Conservation (phyloP, 2,329 filamentous ascomycete genomes). For the Penicillium polonicum region DNA sequence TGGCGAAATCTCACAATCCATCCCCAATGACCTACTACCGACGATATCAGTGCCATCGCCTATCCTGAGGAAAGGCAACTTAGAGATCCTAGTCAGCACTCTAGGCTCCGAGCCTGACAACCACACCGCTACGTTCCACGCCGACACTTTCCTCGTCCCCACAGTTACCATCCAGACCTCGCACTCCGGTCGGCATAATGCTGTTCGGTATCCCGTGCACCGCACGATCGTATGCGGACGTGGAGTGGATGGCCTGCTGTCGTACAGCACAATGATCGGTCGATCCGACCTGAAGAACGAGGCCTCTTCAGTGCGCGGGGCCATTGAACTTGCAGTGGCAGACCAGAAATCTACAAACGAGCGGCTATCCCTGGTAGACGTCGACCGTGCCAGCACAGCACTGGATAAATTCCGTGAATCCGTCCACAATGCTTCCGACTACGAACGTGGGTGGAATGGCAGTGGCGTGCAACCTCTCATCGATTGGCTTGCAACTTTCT, state of each 20-base stretch:
- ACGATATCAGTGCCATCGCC: conserved; percentile 57
- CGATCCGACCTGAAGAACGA: conserved; percentile 34
- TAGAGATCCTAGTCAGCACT: conserved; percentile 61
- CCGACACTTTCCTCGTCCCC: conserved; percentile 72
- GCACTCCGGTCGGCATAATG: conserved; percentile 61
- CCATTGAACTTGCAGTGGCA: conserved; percentile 49
- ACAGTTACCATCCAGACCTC: conserved; percentile 68
- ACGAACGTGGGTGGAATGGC: conserved; percentile 70
- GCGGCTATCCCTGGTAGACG: conserved; percentile 58
- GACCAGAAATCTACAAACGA: conserved; percentile 29
- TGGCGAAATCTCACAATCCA: conserved; percentile 51
- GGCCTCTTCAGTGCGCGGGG: conserved; percentile 35
- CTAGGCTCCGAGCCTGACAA: conserved; percentile 50
- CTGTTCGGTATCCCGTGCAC: conserved; percentile 79
- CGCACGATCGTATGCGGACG: conserved; percentile 72
- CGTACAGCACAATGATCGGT: conserved; percentile 35
- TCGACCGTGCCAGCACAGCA: conserved; percentile 61
- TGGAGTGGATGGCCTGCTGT: conserved; percentile 64
- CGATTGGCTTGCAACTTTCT: conserved; percentile 58
- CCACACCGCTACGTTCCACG: conserved; percentile 50
- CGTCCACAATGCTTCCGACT: conserved; percentile 67
- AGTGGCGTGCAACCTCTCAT: conserved; percentile 67
- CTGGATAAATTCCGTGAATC: conserved; percentile 67
- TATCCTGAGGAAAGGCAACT: conserved; percentile 53
- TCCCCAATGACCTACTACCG: conserved; percentile 53